Conservation (phyloP, 2,329 filamentous ascomycete species). For the Penicillium sp. region DNA sequence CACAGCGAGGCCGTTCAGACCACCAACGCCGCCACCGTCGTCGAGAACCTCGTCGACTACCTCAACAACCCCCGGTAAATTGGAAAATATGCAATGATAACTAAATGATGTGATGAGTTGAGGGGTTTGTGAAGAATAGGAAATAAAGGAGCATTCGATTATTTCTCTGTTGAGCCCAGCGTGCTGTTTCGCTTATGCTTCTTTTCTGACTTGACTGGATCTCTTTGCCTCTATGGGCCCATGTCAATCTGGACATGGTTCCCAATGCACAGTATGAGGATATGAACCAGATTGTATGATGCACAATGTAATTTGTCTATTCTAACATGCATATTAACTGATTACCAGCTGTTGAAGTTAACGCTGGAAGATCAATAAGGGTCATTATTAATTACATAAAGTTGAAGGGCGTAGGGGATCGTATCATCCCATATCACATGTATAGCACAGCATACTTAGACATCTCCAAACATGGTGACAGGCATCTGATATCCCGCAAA, state of each 20-base stretch:
- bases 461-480: not conserved
- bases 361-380: constrained; percentile 3
- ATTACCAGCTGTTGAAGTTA: not conserved
- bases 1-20: constrained; percentile 73
- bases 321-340: constrained; percentile 18
- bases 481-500: not conserved
- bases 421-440: constrained; percentile 8
- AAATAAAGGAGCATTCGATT: constrained; percentile 24
- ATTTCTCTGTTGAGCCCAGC: constrained; percentile 5
- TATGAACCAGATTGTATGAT: constrained; percentile 2
- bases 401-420: constrained; percentile 6
- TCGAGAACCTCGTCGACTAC: constrained; percentile 85
- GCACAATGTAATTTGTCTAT: constrained; percentile 16
- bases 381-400: constrained; percentile 29
- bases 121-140: constrained; percentile 25
- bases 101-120: constrained; percentile 23
- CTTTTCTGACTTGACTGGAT: constrained; percentile 3
- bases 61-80: constrained; percentile 71
- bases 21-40: constrained; percentile 72
- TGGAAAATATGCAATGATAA: constrained; percentile 8
- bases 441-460: not conserved
- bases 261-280: constrained; percentile 6
- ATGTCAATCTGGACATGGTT: not conserved
- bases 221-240: constrained; percentile 1
- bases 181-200: constrained; percentile 2